Evolutionary conservation across 306 rosid species (phyloP).

Genomic region (Trifolium subterraneum): DNA sequence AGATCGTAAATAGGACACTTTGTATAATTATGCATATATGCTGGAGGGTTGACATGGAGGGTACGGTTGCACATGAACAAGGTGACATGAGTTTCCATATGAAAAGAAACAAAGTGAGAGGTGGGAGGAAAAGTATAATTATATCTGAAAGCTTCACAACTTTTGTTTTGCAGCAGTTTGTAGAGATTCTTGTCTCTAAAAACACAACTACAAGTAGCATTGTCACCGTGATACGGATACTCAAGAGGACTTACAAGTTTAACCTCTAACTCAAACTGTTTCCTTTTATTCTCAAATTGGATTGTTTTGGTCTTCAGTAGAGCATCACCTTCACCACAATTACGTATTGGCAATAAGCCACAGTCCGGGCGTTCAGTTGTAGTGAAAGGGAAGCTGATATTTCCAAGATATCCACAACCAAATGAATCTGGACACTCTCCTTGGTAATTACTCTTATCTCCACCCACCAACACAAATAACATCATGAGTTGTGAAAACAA

Average conservation of each 20-base stretch:
- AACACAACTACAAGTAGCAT: background rate
- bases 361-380: constrained; percentile 13
- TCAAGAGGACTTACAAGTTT: rapidly evolving
- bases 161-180: background rate
- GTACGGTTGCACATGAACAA: constrained; percentile 43
- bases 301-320: background rate
- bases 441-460: background rate
- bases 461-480: constrained; percentile 22
- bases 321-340: constrained; percentile 29
- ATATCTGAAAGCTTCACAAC: constrained; percentile 40
- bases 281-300: constrained; percentile 37
- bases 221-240: too few species aligned
- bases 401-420: constrained; percentile 42
- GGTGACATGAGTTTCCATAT: rapidly evolving
- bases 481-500: constrained; percentile 24
- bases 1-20: background rate
- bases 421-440: constrained; percentile 36
- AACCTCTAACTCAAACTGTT: constrained; percentile 5
- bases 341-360: constrained; percentile 39
- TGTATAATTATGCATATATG: background rate
- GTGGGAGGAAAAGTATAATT: constrained; percentile 36
- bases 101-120: constrained; percentile 13
- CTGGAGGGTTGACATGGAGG: background rate
- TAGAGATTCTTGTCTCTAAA: constrained; percentile 30
- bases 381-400: constrained; percentile 44